Conservation (phyloP, 495 filamentous ascomycete genomes). For the Monascus purpureus region DNA sequence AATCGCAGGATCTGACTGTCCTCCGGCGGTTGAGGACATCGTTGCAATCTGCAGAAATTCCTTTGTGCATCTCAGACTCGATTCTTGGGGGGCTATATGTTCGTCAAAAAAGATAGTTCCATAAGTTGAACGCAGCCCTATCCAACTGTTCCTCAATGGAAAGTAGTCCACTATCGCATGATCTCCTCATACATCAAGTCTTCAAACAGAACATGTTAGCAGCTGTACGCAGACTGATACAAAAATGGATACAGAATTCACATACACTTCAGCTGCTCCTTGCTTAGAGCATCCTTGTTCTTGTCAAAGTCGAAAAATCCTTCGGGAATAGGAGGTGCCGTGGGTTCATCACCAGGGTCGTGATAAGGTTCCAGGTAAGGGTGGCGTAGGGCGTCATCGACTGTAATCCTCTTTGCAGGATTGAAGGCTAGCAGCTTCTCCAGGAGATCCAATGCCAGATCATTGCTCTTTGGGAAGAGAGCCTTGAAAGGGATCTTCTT, state of each 20-base stretch:
- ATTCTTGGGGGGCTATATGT: too few species aligned
- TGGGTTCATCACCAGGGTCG: constrained; percentile 97
- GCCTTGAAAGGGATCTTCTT: constrained; percentile 98
- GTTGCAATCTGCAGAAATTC: too few species aligned
- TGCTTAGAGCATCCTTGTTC: constrained; percentile 97
- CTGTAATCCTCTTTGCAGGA: constrained; percentile 93
- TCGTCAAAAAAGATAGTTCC: too few species aligned
- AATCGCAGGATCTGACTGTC: too few species aligned
- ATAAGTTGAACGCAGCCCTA: too few species aligned
- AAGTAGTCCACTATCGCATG: background rate
- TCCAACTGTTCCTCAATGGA: too few species aligned
- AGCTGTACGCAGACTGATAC: too few species aligned
- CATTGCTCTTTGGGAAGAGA: constrained; percentile 94
- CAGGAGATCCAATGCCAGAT: constrained; percentile 81
- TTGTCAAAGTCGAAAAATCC: constrained; percentile 99
- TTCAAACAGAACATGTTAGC: constrained; percentile 3
- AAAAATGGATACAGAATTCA: constrained; percentile 2
- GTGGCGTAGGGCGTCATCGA: constrained; percentile 93
- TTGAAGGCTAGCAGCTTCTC: constrained; percentile 97
- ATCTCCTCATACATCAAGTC: background rate
- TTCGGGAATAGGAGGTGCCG: constrained; percentile 87
- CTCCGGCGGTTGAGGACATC: too few species aligned
- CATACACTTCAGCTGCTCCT: constrained; percentile 89
- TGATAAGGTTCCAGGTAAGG: constrained; percentile 98
- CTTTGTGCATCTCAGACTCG: too few species aligned